Evolutionary conservation across 441 rosid genomes (phyloP), one percentile per base, ranked within the genome.

Genomic region (Aleurites moluccanus): DNA sequence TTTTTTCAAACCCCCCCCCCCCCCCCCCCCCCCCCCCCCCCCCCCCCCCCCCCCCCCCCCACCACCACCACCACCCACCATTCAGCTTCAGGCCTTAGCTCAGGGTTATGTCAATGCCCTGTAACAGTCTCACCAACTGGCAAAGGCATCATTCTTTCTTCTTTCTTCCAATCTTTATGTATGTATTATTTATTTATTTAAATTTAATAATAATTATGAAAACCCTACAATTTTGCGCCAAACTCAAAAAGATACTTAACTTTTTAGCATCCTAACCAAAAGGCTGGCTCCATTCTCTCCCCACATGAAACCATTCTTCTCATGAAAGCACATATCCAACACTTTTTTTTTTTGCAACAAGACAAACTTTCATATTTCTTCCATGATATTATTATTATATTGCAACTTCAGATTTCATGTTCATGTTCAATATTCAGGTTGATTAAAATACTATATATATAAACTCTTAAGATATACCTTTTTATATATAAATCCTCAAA

Each of bases 181-280:
- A 23, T 47, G n/a, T n/a, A 45, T 52, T 21, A 23, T 45, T 3
- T 8, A 9, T n/a, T 10, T 42, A 44, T 1, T 14, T 14, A 40
- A 27, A 11, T 47, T 7, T 38, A 42, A 3, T 64, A 16, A 33
- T 55, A 49, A 55, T 8, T 1, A 64, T 9, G 10, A 49, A 69
- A 25, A 69, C 77, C 83, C 84, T 78, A 78, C 81, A 79, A 77
- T 75, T 81, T 81, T 71, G 83, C 83, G 82, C 80, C 80, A 56
- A 80, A 69, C 82, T 75, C 69, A 53, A 59, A 80, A 80, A 79
- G 83, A 56, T 66, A 30, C 40, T 45, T 28, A 44, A 55, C 82
- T 71, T 79, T 83, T 76, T 78, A 79, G 74, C 78, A 81, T 80
- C 78, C 78, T 73, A 57, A 60, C 50, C 25, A 45, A 69, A 68